Evolutionary conservation across 805 yeast species (phyloP), one percentile per base, ranked within the genome.

Genomic region (Kazachstania martiniae): DNA sequence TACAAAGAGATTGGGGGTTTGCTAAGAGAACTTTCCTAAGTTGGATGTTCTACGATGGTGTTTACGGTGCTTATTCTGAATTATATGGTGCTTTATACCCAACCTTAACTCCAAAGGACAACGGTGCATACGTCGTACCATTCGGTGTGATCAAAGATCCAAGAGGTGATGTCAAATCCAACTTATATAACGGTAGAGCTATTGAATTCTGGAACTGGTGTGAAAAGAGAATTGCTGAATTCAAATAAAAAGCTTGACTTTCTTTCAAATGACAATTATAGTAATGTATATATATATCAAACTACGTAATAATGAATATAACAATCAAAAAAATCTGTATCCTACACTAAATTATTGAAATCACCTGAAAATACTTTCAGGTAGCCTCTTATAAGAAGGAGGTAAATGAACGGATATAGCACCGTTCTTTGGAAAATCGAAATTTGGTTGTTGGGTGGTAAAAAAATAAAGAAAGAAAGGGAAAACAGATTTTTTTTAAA

Each of bases 41-140:
- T n/a, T 32, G 38, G 12, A 23, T 50, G 8, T 26, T 40, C 14
- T 38, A 48, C 26, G 44, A 44, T 12, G 40, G 52, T 15, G 40
- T 39, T 17, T 48, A 47, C 14, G 68, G 68, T 25, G 65, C 66
- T 4, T 58, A 58, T 38, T 44, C 63, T 3, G 65, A 58, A 38
- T 40, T 60, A 18, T 62, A 41, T 40, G 63, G 56, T 12, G 64
- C 62, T 4, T 50, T 63, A 16, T 44, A 49, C 15, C 63, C 65
- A 14, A 47, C 43, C 2, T 36, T 63, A 14, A 44, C 54, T 4
- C 43, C 49, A 8, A 39, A 38, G 21, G 43, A 46, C 25, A 46
- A 43, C 28, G 65, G 65, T 12, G 48, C 47, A 4, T 49, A 64
- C 43, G 36, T 65, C 34, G 41, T 58, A 34, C 53, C 66, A 10